phyloP scores from a whole-genome alignment of 2,329 filamentous ascomycete genomes.

The Ophiostoma sp. region DNA sequence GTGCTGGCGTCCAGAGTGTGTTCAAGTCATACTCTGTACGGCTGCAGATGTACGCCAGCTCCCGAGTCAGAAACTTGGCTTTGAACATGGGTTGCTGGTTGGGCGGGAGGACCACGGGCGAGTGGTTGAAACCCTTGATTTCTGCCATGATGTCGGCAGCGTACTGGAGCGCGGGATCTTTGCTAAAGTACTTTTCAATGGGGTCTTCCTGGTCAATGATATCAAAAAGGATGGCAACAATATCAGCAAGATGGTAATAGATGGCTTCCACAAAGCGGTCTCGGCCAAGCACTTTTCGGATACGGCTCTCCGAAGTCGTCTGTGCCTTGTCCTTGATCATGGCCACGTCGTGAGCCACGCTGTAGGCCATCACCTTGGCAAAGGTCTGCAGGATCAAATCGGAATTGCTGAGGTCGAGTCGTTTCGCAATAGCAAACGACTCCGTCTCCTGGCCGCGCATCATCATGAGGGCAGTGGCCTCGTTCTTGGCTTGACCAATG shows the following conservation, averaged over 20 bases:
- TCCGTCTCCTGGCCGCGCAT: constrained; percentile 74
- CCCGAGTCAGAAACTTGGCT: constrained; percentile 71
- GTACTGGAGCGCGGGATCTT: constrained; percentile 57
- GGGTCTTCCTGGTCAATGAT: constrained; percentile 75
- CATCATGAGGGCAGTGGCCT: constrained; percentile 75
- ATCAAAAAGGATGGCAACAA: constrained; percentile 74
- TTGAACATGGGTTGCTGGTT: constrained; percentile 87
- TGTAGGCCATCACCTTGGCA: constrained; percentile 77
- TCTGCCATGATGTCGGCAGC: constrained; percentile 65
- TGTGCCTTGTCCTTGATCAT: constrained; percentile 43
- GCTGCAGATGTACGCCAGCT: constrained; percentile 76
- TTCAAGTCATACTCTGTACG: constrained; percentile 65
- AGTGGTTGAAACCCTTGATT: constrained; percentile 70
- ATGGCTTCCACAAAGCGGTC: constrained; percentile 64
- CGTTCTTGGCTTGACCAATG: constrained; percentile 68
- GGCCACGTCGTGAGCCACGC: constrained; percentile 73
- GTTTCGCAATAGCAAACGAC: constrained; percentile 58
- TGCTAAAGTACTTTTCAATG: constrained; percentile 66
- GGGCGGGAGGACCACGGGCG: constrained; percentile 64
- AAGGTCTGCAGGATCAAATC: constrained; percentile 69
- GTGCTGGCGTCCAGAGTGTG: constrained; percentile 71
- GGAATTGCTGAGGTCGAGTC: constrained; percentile 54
- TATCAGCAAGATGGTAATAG: constrained; percentile 70
- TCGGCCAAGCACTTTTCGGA: constrained; percentile 69
- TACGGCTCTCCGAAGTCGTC: constrained; percentile 61